A percentile compares a stretch with the other conserved stretches of the same genome.
Conservation (phyloP, 2,329 filamentous ascomycete genomes). For the Colletotrichum nymphaeae region DNA sequence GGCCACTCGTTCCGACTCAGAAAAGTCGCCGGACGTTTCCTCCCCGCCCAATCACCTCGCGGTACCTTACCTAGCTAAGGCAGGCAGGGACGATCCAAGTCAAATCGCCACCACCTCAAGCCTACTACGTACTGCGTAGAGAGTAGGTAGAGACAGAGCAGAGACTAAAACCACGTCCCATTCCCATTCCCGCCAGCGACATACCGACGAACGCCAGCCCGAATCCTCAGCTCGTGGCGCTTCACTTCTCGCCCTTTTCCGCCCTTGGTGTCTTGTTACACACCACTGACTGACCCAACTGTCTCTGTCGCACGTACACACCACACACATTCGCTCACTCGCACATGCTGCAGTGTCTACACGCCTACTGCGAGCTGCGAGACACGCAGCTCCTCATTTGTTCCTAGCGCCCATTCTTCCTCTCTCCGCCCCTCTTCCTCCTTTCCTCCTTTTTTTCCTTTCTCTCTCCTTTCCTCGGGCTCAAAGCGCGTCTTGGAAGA, state of each 20-base stretch:
- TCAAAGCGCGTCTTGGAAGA: constrained; percentile 1
- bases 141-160: not conserved
- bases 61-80: constrained; percentile 27
- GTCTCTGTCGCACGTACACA: constrained; percentile 24
- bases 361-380: not conserved
- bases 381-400: constrained; percentile 19
- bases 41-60: not conserved
- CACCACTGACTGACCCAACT: constrained; percentile 14
- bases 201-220: constrained; percentile 19
- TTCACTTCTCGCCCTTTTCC: constrained; percentile 31
- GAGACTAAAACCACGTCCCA: constrained; percentile 26
- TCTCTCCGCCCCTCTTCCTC: not conserved
- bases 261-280: constrained; percentile 12
- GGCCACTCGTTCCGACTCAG: constrained; percentile 4
- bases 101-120: constrained; percentile 28
- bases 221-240: constrained; percentile 30
- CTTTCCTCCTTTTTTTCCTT: constrained; percentile 12
- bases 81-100: constrained; percentile 32
- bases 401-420: constrained; percentile 23
- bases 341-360: constrained; percentile 3
- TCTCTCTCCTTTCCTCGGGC: constrained; percentile 9
- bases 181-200: constrained; percentile 20
- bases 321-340: not conserved
- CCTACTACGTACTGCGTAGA: no score
- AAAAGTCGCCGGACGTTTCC: not conserved